These are phyloP conservation scores for Neoboletus subvelutipes DNA, from an alignment of 768 basidiomycete genomes.

Conservation along the genomic window DNA sequence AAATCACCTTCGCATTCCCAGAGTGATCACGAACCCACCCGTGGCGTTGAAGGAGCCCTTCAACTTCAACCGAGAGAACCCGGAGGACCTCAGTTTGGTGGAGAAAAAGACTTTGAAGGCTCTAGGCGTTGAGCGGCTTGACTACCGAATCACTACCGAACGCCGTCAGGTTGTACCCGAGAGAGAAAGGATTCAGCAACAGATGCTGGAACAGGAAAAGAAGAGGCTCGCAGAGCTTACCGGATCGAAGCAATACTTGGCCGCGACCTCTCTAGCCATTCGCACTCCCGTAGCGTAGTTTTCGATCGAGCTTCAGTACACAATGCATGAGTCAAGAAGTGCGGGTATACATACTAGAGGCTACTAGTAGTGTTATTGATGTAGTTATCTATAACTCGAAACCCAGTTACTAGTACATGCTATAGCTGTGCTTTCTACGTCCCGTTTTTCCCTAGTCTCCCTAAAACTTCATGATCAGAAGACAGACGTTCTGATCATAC, in stretches of 20 bases:
- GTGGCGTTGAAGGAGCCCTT: conserved; percentile 56
- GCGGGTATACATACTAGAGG: neutral
- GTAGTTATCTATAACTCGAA: neutral
- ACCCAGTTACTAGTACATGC: neutral
- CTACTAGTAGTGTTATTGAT: too few species aligned
- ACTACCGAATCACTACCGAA: conserved; percentile 1
- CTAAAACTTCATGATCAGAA: too few species aligned
- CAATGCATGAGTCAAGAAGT: neutral
- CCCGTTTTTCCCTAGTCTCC: neutral
- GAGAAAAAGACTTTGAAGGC: conserved; percentile 6
- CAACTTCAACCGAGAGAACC: conserved; percentile 30
- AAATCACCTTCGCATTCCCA: conserved; percentile 53
- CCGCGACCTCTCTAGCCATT: neutral
- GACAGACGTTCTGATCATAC: too few species aligned
- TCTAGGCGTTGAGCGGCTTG: conserved; percentile 8
- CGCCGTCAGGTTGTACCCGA: conserved; percentile 6
- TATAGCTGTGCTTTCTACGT: neutral
- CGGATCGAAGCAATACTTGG: neutral
- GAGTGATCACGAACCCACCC: conserved; percentile 67
- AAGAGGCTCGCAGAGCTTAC: neutral
- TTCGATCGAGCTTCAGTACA: neutral
- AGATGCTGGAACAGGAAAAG: conserved; percentile 10
- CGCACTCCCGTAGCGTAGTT: neutral
- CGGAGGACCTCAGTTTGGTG: conserved; percentile 3
- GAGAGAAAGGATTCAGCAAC: neutral